Conservation (phyloP, 768 basidiomycete genomes). For the Boletus sp. region DNA sequence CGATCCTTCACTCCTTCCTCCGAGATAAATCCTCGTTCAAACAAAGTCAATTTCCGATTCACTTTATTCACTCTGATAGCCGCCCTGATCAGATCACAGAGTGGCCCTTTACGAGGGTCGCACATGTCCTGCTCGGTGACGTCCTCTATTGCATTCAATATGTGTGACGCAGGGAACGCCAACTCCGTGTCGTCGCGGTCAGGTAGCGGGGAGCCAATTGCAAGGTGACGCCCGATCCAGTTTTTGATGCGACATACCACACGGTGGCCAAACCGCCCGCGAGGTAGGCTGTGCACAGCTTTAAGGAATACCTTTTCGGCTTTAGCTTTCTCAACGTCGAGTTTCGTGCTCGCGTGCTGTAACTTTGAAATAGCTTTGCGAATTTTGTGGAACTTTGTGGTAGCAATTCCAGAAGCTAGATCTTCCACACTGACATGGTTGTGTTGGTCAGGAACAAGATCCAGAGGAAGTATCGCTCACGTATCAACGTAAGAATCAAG, state of each 20-base stretch:
- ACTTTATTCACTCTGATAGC: constrained; percentile 53
- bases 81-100: constrained; percentile 51
- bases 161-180: constrained; percentile 1
- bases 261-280: neutral
- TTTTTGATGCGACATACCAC: constrained; percentile 10
- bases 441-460: constrained; percentile 16
- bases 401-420: constrained; percentile 28
- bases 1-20: constrained; percentile 72
- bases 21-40: constrained; percentile 80
- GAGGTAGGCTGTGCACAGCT: constrained; percentile 36
- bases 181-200: neutral
- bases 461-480: constrained; percentile 40
- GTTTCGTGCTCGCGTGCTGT: constrained; percentile 47
- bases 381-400: constrained; percentile 40
- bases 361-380: constrained; percentile 45
- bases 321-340: constrained; percentile 56
- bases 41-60: constrained; percentile 65
- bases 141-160: neutral
- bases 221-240: constrained; percentile 28
- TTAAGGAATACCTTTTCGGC: constrained; percentile 52
- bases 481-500: constrained; percentile 55
- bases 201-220: neutral
- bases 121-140: constrained; percentile 5
- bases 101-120: constrained; percentile 27
- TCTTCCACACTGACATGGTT: constrained; percentile 48